phyloP scores from a whole-genome alignment of 75 land plant genomes.

The Sequoia sempervirens region DNA sequence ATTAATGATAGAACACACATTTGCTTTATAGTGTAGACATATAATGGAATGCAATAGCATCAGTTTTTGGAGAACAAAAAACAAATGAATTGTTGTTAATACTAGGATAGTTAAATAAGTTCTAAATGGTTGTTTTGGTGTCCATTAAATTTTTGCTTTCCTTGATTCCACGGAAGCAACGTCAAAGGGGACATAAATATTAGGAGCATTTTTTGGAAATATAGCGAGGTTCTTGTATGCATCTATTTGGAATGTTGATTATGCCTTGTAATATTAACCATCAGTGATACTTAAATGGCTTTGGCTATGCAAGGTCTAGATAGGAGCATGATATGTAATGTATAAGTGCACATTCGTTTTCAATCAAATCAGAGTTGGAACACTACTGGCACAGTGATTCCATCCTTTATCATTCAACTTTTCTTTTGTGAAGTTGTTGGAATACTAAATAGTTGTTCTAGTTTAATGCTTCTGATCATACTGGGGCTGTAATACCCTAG shows the following conservation, averaged over 20 bases:
- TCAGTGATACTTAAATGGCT: background rate
- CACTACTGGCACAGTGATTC: background rate
- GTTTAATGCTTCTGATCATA: background rate
- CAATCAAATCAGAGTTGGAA: background rate
- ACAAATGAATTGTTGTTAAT: background rate
- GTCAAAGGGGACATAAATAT: background rate
- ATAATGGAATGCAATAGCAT: background rate
- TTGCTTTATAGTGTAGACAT: background rate
- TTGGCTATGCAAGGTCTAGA: background rate
- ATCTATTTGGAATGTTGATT: background rate
- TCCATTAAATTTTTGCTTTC: background rate
- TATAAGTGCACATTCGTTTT: background rate
- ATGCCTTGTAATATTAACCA: slow-evolving; percentile 2
- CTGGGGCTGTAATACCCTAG: background rate
- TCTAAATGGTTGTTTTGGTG: background rate
- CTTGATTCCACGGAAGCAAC: slow-evolving; percentile 1
- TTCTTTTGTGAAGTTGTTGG: background rate
- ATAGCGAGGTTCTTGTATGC: background rate
- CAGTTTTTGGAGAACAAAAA: background rate
- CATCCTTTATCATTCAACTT: background rate
- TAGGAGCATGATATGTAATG: slow-evolving; percentile 3
- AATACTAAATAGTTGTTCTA: background rate
- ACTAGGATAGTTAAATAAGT: background rate
- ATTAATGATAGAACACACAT: background rate
- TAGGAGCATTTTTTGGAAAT: background rate